Evolutionary conservation across 2,329 filamentous ascomycete genomes (phyloP).

Genomic region (Pseudogymnoascus sp.): DNA sequence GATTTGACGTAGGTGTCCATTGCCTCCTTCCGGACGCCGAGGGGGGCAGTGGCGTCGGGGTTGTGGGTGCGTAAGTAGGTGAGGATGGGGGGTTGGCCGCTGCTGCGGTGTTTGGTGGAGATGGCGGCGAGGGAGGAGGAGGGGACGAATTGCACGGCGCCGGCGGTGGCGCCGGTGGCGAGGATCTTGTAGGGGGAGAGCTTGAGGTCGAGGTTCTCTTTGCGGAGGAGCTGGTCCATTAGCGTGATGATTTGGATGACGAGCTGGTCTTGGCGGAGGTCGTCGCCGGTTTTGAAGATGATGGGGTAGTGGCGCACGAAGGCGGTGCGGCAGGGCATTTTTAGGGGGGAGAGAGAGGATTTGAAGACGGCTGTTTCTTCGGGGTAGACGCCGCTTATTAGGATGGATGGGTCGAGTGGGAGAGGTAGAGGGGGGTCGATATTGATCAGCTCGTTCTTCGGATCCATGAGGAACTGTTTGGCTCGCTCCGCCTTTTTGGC

Average conservation of each 20-base stretch:
- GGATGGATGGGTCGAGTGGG: conserved; percentile 77
- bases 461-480: conserved; percentile 77
- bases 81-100: conserved; percentile 50
- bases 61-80: conserved; percentile 86
- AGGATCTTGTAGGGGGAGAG: conserved; percentile 94
- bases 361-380: conserved; percentile 92
- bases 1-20: conserved; percentile 95
- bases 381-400: conserved; percentile 71
- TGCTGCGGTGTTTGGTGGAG: conserved; percentile 70
- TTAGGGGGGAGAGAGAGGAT: conserved; percentile 84
- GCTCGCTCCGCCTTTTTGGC: conserved; percentile 75
- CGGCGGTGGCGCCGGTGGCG: conserved; percentile 81
- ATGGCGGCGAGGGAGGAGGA: conserved; percentile 80
- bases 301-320: conserved; percentile 77
- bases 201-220: conserved; percentile 93
- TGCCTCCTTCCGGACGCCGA: conserved; percentile 83
- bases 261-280: conserved; percentile 91
- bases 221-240: conserved; percentile 92
- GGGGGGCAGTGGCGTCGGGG: conserved; percentile 71
- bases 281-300: conserved; percentile 95
- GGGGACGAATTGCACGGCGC: conserved; percentile 88
- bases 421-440: conserved; percentile 85
- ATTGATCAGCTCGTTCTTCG: conserved; percentile 77
- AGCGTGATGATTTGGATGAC: conserved; percentile 96
- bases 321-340: conserved; percentile 80